Conservation (phyloP, 1,139 yeast genomes). For the Magnusiomyces ingens region DNA sequence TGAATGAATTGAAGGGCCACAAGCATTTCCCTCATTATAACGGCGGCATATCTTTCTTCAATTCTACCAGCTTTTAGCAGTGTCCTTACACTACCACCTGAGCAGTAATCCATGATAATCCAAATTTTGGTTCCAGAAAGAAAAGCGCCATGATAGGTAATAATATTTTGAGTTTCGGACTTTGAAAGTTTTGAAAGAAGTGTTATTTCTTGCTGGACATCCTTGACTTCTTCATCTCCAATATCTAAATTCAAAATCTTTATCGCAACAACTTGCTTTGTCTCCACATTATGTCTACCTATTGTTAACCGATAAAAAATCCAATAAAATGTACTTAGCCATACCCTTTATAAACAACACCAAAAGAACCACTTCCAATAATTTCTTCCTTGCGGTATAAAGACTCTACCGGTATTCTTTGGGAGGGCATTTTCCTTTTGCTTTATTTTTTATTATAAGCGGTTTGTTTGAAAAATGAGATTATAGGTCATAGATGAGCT, state of each 20-base stretch:
- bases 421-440: too few relatives aligned
- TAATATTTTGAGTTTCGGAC: slow-evolving; percentile 69
- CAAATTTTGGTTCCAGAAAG: slow-evolving; percentile 83
- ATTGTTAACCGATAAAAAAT: background rate
- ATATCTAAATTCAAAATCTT: slow-evolving; percentile 90
- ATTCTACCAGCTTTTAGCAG: slow-evolving; percentile 80
- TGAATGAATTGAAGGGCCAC: slow-evolving; percentile 78
- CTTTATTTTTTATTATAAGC: too few relatives aligned
- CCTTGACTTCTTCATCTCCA: slow-evolving; percentile 88
- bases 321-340: slow-evolving; percentile 30
- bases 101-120: slow-evolving; percentile 97
- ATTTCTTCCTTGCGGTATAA: slow-evolving; percentile 76
- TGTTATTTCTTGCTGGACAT: slow-evolving; percentile 89
- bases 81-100: slow-evolving; percentile 92
- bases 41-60: slow-evolving; percentile 77
- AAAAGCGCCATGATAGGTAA: slow-evolving; percentile 86
- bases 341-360: slow-evolving; percentile 79
- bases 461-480: too few relatives aligned
- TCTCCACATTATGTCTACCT: slow-evolving; percentile 41
- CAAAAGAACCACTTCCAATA: slow-evolving; percentile 94
- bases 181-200: slow-evolving; percentile 75
- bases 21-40: slow-evolving; percentile 73
- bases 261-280: slow-evolving; percentile 81
- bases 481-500: too few relatives aligned
- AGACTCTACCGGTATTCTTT: slow-evolving; percentile 21